These are phyloP conservation scores for Passiflora organensis DNA, from an alignment of 345 rosid genomes.

Conservation along the genomic window DNA sequence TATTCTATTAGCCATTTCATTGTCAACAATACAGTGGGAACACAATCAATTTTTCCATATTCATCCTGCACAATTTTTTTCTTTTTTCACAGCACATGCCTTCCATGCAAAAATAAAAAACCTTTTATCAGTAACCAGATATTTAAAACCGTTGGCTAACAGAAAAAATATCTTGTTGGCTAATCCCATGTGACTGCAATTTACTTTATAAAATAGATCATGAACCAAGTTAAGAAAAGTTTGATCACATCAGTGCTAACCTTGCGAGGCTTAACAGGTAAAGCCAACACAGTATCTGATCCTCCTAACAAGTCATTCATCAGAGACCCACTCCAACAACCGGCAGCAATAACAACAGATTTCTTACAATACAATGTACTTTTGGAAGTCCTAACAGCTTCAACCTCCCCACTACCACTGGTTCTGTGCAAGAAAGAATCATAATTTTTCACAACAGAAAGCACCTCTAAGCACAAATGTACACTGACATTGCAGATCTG, in stretches of 20 bases:
- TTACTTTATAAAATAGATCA: background rate
- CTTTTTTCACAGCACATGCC: no score
- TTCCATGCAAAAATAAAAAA: no score
- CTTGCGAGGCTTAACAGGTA: conserved; percentile 89
- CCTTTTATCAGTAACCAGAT: no score
- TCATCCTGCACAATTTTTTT: no score
- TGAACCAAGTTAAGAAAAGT: conserved; percentile 21
- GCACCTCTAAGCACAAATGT: background rate
- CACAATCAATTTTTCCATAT: no score
- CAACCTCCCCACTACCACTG: conserved; percentile 40
- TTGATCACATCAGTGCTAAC: conserved; percentile 24
- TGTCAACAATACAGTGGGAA: no score
- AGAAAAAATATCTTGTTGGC: no score
- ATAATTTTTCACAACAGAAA: background rate
- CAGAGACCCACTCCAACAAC: conserved; percentile 85
- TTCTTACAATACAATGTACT: conserved; percentile 54
- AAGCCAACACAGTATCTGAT: conserved; percentile 34
- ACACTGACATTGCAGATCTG: background rate
- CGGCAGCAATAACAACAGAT: conserved; percentile 74
- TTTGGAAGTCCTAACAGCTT: conserved; percentile 61
- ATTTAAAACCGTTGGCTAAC: no score
- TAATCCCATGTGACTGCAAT: no score
- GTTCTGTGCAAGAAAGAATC: conserved; percentile 32
- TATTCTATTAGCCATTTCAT: no score
- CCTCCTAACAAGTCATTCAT: conserved; percentile 50